Conservation (phyloP, 139 green algal genomes). For the Bryopsis sp. region DNA sequence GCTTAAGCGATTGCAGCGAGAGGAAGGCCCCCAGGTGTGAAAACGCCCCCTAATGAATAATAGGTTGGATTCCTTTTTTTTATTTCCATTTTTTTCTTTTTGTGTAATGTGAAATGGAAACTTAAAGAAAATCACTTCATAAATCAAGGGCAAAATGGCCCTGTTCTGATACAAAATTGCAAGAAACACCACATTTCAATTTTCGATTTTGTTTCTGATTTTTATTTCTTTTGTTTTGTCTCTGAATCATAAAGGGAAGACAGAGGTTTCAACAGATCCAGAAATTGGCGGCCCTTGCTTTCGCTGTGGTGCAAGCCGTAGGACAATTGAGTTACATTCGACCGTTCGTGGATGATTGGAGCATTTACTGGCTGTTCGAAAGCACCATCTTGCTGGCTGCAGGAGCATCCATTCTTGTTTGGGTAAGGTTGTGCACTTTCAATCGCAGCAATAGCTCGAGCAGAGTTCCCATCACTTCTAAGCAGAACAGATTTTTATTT, state of each 20-base stretch:
- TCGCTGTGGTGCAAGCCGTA: conserved; percentile 75
- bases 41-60: background rate
- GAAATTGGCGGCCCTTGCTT: conserved; percentile 73
- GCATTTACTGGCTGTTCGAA: conserved; percentile 57
- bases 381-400: conserved; percentile 63
- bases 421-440: conserved; percentile 27
- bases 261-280: conserved; percentile 87
- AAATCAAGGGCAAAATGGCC: no score
- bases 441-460: no score
- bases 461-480: no score
- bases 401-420: conserved; percentile 80
- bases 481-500: no score
- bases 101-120: background rate
- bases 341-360: conserved; percentile 85
- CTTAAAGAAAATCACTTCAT: no score
- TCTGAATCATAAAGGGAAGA: conserved; percentile 52
- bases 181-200: no score
- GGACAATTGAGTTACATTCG: conserved; percentile 84
- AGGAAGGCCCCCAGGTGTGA: conserved; percentile 74
- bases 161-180: no score
- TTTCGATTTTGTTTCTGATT: no score
- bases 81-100: background rate
- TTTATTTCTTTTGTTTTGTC: no score
- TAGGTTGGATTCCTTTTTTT: background rate
- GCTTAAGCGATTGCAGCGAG: conserved; percentile 92